Evolutionary conservation across 768 basidiomycete genomes (phyloP).

Genomic region (Lepiota subincarnata): DNA sequence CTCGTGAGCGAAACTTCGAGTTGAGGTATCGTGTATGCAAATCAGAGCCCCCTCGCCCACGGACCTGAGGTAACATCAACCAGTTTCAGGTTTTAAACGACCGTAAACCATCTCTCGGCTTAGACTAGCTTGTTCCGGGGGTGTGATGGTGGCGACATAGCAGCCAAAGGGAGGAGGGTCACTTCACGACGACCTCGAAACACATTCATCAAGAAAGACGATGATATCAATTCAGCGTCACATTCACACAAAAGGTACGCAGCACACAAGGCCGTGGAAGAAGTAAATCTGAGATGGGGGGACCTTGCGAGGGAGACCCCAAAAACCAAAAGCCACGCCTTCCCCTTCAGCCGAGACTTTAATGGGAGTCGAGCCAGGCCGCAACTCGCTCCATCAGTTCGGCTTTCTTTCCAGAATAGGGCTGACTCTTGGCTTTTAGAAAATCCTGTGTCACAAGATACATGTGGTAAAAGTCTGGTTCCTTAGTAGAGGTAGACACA

Average conservation of each 20-base stretch:
- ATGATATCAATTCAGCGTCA: no score
- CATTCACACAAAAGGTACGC: no score
- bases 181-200: background rate
- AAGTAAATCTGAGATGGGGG: background rate
- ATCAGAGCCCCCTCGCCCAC: no score
- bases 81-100: no score
- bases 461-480: slow-evolving; percentile 10
- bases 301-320: slow-evolving; percentile 1
- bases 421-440: slow-evolving; percentile 58
- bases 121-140: no score
- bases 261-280: background rate
- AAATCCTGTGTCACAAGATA: slow-evolving; percentile 49
- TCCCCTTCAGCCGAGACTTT: slow-evolving; percentile 3
- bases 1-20: no score
- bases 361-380: slow-evolving; percentile 54
- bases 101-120: no score
- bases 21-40: no score
- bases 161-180: no score
- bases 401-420: slow-evolving; percentile 66
- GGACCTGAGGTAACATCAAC: no score
- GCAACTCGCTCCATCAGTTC: slow-evolving; percentile 65
- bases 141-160: no score
- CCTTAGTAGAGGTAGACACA: slow-evolving; percentile 24
- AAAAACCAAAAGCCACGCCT: background rate
- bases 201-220: background rate